phyloP scores from a whole-genome alignment of 2,329 filamentous ascomycete genomes.

The Ophiostoma triangulosporum region DNA sequence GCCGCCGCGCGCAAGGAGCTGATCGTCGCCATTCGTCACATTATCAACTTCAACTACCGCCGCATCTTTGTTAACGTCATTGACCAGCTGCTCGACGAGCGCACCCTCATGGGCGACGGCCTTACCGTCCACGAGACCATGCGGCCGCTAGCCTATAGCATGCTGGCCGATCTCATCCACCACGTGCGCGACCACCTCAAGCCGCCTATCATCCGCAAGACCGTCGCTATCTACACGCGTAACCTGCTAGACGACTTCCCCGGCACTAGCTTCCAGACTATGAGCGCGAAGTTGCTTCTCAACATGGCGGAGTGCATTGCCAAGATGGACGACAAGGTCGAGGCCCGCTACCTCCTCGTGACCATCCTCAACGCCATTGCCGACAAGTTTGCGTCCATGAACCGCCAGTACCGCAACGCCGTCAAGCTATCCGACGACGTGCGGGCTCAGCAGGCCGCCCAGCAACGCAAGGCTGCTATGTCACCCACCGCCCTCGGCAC shows the following conservation, averaged over 20 bases:
- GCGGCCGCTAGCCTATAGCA: constrained; percentile 89
- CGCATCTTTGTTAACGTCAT: constrained; percentile 93
- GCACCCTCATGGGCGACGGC: constrained; percentile 88
- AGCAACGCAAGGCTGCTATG: constrained; percentile 20
- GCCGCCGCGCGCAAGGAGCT: constrained; percentile 89
- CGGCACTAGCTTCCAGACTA: constrained; percentile 96
- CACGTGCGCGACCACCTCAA: constrained; percentile 84
- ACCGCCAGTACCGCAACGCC: constrained; percentile 85
- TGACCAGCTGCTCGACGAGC: constrained; percentile 85
- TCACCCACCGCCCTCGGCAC: constrained; percentile 30
- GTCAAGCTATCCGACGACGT: constrained; percentile 91
- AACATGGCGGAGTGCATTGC: constrained; percentile 99
- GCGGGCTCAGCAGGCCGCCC: constrained; percentile 61
- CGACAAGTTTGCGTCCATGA: constrained; percentile 98
- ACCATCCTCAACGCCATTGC: constrained; percentile 97
- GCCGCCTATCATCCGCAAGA: constrained; percentile 84
- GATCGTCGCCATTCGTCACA: constrained; percentile 89
- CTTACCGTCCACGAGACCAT: constrained; percentile 95
- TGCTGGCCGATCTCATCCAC: constrained; percentile 95
- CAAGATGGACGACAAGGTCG: constrained; percentile 81
- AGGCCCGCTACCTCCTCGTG: constrained; percentile 88
- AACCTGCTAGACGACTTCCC: constrained; percentile 93
- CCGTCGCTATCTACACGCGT: constrained; percentile 92
- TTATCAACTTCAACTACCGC: constrained; percentile 97
- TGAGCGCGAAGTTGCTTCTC: constrained; percentile 92